phyloP scores from a whole-genome alignment of 768 basidiomycete genomes.

The Suillus spraguei region DNA sequence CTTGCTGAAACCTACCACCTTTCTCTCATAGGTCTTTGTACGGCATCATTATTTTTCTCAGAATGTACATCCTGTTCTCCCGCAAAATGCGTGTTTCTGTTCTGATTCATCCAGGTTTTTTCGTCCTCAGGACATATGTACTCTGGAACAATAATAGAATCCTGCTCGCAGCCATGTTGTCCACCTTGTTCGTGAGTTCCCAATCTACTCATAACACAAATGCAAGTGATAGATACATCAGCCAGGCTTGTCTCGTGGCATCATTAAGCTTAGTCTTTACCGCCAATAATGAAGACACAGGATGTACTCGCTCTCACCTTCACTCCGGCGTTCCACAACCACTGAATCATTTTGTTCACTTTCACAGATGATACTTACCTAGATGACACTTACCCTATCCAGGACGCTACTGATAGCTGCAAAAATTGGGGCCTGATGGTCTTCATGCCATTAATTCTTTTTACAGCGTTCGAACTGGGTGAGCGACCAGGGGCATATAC shows the following conservation, averaged over 20 bases:
- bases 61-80: background rate
- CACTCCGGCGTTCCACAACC: background rate
- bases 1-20: background rate
- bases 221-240: background rate
- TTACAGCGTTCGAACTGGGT: too few relatives aligned
- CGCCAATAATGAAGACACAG: too few relatives aligned
- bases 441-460: too few relatives aligned
- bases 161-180: background rate
- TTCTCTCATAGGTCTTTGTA: background rate
- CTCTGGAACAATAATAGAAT: background rate
- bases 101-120: background rate
- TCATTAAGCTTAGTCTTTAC: background rate
- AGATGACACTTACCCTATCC: too few relatives aligned
- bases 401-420: too few relatives aligned
- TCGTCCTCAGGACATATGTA: background rate
- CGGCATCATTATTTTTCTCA: background rate
- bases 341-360: background rate
- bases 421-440: too few relatives aligned
- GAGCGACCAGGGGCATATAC: too few relatives aligned
- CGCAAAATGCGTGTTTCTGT: background rate
- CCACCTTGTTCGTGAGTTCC: background rate
- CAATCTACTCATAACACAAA: background rate
- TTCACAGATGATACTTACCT: too few relatives aligned
- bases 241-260: background rate
- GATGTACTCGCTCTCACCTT: background rate